Base-by-base conservation (phyloP, 2,329 filamentous ascomycete species). In the Microdochium nivale region DNA sequence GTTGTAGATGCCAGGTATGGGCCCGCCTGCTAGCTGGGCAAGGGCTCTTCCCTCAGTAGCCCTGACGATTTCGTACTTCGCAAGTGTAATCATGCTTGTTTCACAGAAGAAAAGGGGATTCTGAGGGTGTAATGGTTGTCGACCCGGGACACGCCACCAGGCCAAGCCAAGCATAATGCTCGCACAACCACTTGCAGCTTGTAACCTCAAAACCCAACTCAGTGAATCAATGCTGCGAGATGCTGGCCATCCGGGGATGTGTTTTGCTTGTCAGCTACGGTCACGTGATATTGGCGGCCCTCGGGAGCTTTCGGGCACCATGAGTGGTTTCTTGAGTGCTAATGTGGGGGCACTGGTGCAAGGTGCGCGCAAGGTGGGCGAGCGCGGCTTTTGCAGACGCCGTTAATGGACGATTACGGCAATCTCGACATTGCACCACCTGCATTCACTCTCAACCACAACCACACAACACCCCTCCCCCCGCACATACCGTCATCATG, bases 401-500 rank as follows among this genome's bases (percentile, higher is more conserved):
- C 48, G 40, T 19, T 44, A 44, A 44, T 13, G 21, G 48, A 32
- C 51, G 46, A 47, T 50, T 53, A 40, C 27, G 19, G 25, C 24
- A 27, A 51, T 19, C 14, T 30, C 44, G 49, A 51, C 37, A 47
- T 51, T 35, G n/a, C n/a, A n/a, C n/a, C n/a, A n/a, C n/a, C 27
- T 30, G 27, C 27, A 53, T 44, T 48, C 49, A 30, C 40, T 43
- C 40, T 40, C 40, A 37, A 23, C 48, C 33, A 47, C n/a, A 69
- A 65, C 61, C 61, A 65, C 59, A 62, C 62, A 58, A 58, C 53
- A 58, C 57, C 54, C 56, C 50, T 58, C 60, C 52, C 58, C 60
- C 62, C 59, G 62, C 69, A 71, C 59, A 62, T 57, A 65, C 68
- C 71, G 70, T 70, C 82, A 89, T 82, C 78, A 99, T 97, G 94